Evolutionary conservation across 306 rosid genomes (phyloP), one percentile per base, ranked within the genome.

Genomic region (Quercus aquifolioides): DNA sequence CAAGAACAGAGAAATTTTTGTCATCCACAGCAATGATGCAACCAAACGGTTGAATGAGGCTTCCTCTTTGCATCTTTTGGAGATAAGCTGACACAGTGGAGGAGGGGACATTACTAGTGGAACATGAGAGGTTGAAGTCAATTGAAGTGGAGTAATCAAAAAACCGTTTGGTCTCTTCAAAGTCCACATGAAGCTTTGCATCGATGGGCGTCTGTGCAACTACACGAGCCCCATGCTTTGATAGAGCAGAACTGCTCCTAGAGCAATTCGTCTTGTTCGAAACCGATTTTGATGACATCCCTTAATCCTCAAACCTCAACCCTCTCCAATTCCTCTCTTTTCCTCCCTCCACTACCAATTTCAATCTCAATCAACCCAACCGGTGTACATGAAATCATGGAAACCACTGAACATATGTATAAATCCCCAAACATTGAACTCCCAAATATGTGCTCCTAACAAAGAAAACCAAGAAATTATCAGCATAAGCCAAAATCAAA

Each of bases 1-100:
- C 87, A 60, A 86, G 76, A 59, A 86, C 87, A 3, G 79, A 41
- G n/a, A 86, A 77, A 69, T 62, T 86, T 51, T 80, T 35, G 30
- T 81, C 81, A 35, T 83, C 83, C 31, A 86, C 75, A 52, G 83
- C 85, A 62, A 86, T 86, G 79, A 86, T 23, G 81, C 87, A 86
- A 62, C 89, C 89, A 74, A 83, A 83, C 14, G 89, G 79, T 63
- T 86, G 89, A 76, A 86, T 78, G 31, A 83, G 80, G 43, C 67
- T 64, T 69, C 89, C 87, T 77, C 87, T 80, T 80, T 83, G 87
- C 82, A 86, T 69, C 57, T 63, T 80, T 52, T 38, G 87, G 64
- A 86, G 89, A 75, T 86, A 86, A 52, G 89, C 73, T 20, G 86
- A 81, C 19, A 83, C 76, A 23, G 83, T 63, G 38, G 83, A 59